Base-by-base conservation (phyloP, 371 early-diverging fungal genomes). In the Smittium mucronatum region DNA sequence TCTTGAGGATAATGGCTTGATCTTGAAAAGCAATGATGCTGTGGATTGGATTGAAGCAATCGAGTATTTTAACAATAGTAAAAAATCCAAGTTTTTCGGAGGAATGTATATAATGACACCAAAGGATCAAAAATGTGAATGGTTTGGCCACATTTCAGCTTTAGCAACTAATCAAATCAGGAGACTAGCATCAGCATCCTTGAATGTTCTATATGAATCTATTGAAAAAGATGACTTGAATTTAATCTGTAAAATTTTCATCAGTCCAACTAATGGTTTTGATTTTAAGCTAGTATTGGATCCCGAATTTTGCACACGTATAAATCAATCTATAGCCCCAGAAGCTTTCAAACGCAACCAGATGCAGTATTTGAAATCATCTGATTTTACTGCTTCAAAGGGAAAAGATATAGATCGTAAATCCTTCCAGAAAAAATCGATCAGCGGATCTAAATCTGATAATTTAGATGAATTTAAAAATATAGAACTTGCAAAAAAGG, bases 401-500 rank as follows among this genome's bases (percentile, higher is more conserved):
- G 26, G 26, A 2, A 15, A 59, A 28, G 26, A 16, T 59, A 5
- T 21, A 2, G 28, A 59, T 26, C 59, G 11, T 70, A 70, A 1
- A 47, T 57, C 34, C 59, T 64, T 58, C 32, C 31, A 11, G 36
- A 57, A 57, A 25, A 36, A 35, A 0, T 64, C 2, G 58, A 36
- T 17, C 25, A 58, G 74, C 17, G 72, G 58, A 21, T 69, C 69
- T 2, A 74, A 63, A 21, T 69, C 69, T 2, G 74, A 72, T n/a
- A 30, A 65, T n/a, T 15, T 57, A 2, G 15, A 5, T n/a, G 36
- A 26, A 28, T 65, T 17, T 47, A 63, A 36, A 34, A 65, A 69
- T n/a, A 61, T 34, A 8, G 63, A 72, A 29, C 71, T 73, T 73
- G 61, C 61, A 58, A 35, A 64, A 69, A 68, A 72, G 74, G 74